Conservation (phyloP, 169 alveolate species). For the Cryptosporidium xiaoi region DNA sequence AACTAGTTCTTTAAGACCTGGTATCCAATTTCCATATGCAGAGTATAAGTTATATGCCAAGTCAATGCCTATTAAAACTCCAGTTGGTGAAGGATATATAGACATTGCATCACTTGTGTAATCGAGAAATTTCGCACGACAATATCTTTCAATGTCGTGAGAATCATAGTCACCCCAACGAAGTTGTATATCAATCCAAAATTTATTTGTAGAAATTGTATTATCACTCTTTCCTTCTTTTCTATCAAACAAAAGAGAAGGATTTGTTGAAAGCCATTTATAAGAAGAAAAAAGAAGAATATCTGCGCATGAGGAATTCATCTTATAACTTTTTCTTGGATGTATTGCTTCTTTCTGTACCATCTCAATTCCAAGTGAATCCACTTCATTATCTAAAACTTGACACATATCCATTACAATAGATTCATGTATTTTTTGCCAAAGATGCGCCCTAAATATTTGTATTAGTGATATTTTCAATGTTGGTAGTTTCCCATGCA, state of each 20-base stretch:
- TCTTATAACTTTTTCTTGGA: constrained; percentile 99
- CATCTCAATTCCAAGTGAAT: constrained; percentile 97
- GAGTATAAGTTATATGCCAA: constrained; percentile 98
- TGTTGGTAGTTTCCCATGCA: constrained; percentile 99
- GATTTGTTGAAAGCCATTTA: constrained; percentile 97
- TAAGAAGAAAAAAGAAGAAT: constrained; percentile 96
- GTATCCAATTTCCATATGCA: constrained; percentile 99
- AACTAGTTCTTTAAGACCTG: constrained; percentile 94
- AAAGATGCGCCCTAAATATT: constrained; percentile 99
- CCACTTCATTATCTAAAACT: constrained; percentile 98
- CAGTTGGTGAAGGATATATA: constrained; percentile 99
- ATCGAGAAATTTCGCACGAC: constrained; percentile 99
- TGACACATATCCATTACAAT: constrained; percentile 99
- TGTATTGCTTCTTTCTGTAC: constrained; percentile 99
- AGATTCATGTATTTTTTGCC: constrained; percentile 99
- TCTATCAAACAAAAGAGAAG: constrained; percentile 95
- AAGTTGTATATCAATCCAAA: constrained; percentile 99
- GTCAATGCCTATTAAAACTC: constrained; percentile 97
- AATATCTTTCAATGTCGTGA: constrained; percentile 99
- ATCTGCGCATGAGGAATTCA: constrained; percentile 99
- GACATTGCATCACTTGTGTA: constrained; percentile 99
- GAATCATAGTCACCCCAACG: constrained; percentile 99
- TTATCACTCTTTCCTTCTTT: constrained; percentile 84
- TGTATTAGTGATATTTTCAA: constrained; percentile 98
- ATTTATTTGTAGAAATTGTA: constrained; percentile 85